These are phyloP conservation scores for Candida silvatica DNA, from an alignment of 805 yeast species.

Conservation along the genomic window DNA sequence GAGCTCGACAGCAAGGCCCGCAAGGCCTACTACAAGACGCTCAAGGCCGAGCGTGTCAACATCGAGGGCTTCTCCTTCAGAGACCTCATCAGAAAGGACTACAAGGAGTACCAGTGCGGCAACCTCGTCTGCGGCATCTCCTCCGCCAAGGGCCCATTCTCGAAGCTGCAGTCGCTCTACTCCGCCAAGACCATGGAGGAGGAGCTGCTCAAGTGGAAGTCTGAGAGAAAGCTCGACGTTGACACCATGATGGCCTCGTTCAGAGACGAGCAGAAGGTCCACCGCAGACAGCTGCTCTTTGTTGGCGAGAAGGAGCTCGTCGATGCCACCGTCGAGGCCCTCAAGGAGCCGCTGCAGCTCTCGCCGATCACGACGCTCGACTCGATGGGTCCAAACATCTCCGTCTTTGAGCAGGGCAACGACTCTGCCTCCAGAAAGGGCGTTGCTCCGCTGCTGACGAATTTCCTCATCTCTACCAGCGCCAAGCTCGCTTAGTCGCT, in stretches of 20 bases:
- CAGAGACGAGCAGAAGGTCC: constrained; percentile 18
- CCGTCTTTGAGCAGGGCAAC: constrained; percentile 38
- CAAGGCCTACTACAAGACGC: neutral
- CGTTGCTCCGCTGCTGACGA: constrained; percentile 57
- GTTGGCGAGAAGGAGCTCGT: constrained; percentile 8
- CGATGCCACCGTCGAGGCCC: constrained; percentile 8
- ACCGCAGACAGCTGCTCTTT: constrained; percentile 37
- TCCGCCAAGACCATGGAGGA: constrained; percentile 10
- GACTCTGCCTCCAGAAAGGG: constrained; percentile 72
- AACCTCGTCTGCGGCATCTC: constrained; percentile 57
- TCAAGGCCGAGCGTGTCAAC: neutral
- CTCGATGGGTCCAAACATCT: constrained; percentile 3
- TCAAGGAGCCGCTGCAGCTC: constrained; percentile 20
- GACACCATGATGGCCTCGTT: constrained; percentile 42
- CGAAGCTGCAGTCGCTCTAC: constrained; percentile 35
- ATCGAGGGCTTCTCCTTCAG: constrained; percentile 47
- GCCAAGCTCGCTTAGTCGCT: neutral
- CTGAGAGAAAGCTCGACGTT: constrained; percentile 28
- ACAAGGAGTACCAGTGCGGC: constrained; percentile 54
- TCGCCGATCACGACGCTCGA: constrained; percentile 3
- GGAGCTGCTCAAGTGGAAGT: constrained; percentile 15
- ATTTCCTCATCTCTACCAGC: constrained; percentile 3
- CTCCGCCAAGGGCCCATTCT: constrained; percentile 57
- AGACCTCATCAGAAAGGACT: constrained; percentile 76
- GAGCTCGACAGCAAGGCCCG: neutral